Evolutionary conservation across 257 asterid species (phyloP).

Genomic region (Jacaranda copaia): DNA sequence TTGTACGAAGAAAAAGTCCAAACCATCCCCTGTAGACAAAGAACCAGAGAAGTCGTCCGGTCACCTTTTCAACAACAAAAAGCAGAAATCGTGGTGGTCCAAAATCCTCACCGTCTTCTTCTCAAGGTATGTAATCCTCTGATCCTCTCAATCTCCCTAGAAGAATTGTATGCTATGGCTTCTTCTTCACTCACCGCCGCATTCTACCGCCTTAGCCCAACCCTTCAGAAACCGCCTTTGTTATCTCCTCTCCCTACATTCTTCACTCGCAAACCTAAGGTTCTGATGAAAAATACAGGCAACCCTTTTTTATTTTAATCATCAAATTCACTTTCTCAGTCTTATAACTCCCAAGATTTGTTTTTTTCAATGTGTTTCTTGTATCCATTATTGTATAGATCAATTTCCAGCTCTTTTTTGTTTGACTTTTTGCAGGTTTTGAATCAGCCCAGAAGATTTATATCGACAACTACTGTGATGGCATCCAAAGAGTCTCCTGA

Average conservation of each 20-base stretch:
- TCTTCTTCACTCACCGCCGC: slow-evolving; percentile 48
- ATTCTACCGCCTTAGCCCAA: slow-evolving; percentile 45
- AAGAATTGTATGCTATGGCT: slow-evolving; percentile 35
- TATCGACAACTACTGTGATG: slow-evolving; percentile 55
- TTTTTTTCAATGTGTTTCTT: neutral
- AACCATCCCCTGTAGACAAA: too few relatives aligned
- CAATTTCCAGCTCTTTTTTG: neutral
- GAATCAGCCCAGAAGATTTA: slow-evolving; percentile 41
- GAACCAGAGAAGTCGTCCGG: neutral
- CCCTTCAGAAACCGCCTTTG: slow-evolving; percentile 32
- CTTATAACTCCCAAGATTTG: neutral
- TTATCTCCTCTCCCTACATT: slow-evolving; percentile 40
- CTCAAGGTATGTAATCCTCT: slow-evolving; percentile 29
- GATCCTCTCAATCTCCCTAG: neutral
- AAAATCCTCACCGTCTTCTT: slow-evolving; percentile 26
- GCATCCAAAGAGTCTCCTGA: slow-evolving; percentile 78
- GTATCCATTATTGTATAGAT: neutral
- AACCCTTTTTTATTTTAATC: neutral
- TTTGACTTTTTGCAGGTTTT: slow-evolving; percentile 48
- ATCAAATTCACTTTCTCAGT: neutral
- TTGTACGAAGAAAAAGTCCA: too few relatives aligned
- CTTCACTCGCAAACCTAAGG: slow-evolving; percentile 53
- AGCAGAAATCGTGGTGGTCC: slow-evolving; percentile 38
- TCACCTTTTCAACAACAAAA: neutral
- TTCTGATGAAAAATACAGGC: slow-evolving; percentile 18